Evolutionary conservation across 2,329 filamentous ascomycete species (phyloP), one percentile per base, ranked within the genome.

Genomic region (Fusarium continuum): DNA sequence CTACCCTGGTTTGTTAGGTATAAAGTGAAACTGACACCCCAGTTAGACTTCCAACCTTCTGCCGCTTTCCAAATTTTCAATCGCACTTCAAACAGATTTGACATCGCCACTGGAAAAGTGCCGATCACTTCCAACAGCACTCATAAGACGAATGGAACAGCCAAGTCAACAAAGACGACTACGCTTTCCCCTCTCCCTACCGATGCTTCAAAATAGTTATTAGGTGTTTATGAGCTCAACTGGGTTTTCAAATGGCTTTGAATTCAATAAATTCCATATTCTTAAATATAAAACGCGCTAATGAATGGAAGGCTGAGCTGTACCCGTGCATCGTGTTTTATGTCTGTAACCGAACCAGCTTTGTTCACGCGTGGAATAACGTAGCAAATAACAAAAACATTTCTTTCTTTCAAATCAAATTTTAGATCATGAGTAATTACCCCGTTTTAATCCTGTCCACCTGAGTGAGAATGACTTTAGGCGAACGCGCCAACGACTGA

Each of bases 401-500:
- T n/a, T n/a, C n/a, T n/a, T n/a, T n/a, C n/a, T n/a, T n/a, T n/a
- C n/a, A n/a, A n/a, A n/a, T n/a, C n/a, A n/a, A n/a, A n/a, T n/a
- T n/a, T n/a, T n/a, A n/a, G n/a, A n/a, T n/a, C n/a, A n/a, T n/a
- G n/a, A n/a, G n/a, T n/a, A n/a, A n/a, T n/a, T n/a, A n/a, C n/a
- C n/a, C n/a, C n/a, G n/a, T n/a, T n/a, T n/a, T n/a, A n/a, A n/a
- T n/a, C n/a, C n/a, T n/a, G n/a, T n/a, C n/a, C n/a, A n/a, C n/a
- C n/a, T n/a, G n/a, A n/a, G n/a, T n/a, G n/a, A n/a, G n/a, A n/a
- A n/a, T 48, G 29, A 34, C 13, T 26, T 9, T 62, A 65, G 38
- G 61, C 61, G 29, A 65, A 65, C 9, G 61, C 61, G 28, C 61
- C 61, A 11, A 65, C 61, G 6, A 65, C 51, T 3, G 61, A 65